Evolutionary conservation across 805 yeast genomes (phyloP), one percentile per base, ranked within the genome.

Genomic region (Spathaspora boniae): DNA sequence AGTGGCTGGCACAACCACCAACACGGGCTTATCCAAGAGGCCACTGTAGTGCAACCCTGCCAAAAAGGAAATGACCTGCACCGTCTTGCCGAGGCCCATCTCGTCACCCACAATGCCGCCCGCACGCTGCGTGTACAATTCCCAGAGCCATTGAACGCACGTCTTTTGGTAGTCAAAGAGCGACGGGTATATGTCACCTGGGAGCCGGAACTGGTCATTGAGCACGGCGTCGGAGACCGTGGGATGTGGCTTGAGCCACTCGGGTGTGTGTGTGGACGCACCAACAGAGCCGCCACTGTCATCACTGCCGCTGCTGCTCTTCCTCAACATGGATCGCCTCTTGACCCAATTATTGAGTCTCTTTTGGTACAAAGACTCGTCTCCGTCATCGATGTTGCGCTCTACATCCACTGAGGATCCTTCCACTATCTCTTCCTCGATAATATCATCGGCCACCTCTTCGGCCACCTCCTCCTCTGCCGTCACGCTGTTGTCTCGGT

Each of bases 31-130:
- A 21, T 76, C 73, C 2, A 91, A 62, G 38, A 76, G 63, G 0
- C 82, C 80, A 12, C 94, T 83, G 54, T 88, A 85, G 51, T 89
- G 96, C 26, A 93, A 65, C 0, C 95, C 93, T 0, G 98, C 97
- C 6, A 93, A 51, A 56, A 91, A 93, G 1, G 97, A 79, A 29
- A 88, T 87, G 6, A 93, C 76, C 54, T 93, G 98, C 33, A 93
- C 83, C 0, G 98, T 93, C 53, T 93, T 93, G 2, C 98, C 98
- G 12, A 93, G 62, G 0, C 98, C 98, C 98, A 93, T 93, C 57
- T 93, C 98, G 59, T 93, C 98, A 17, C 98, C 97, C 26, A 93
- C 73, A 16, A 93, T 93, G 0, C 98, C 98, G 2, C 98, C 98
- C 3, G 89, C 82, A 33, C 76, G 78, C 56, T 93, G 98, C 15